Evolutionary conservation across 2,329 filamentous ascomycete species (phyloP), one percentile per base, ranked within the genome.

Genomic region (Anisogramma anomala): DNA sequence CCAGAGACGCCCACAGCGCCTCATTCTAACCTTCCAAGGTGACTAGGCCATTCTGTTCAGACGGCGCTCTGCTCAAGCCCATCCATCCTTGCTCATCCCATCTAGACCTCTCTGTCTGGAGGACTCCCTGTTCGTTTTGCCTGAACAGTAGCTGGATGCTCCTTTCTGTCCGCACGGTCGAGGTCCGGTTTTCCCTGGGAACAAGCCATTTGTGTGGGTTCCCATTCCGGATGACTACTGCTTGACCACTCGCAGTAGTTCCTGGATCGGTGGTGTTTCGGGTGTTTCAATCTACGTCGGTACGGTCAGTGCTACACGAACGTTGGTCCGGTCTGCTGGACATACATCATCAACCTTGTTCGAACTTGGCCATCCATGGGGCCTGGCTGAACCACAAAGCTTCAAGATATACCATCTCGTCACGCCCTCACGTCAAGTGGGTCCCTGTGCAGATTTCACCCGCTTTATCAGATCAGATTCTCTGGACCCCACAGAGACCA

Each of bases 301-400:
- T 52, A 53, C 50, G 51, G 55, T 59, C 57, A 57, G 55, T 59
- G 55, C 58, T 52, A 59, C 52, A 59, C 55, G 58, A 60, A 58
- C 55, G 57, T 58, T 56, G 58, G 61, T 63, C 59, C 55, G 53
- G 51, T 52, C 47, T 50, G 34, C 15, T 54, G 52, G 54, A 52
- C 46, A 54, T 52, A 53, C 55, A 53, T 47, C 48, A 54, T 51
- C 46, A 15, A 22, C 34, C 30, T 25, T 33, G 35, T 53, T 51
- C 46, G n/a, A 22, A 35, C 30, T 25, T 33, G 35, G 13, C n/a
- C n/a, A 28, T 42, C 43, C 34, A 39, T 34, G 46, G 40, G 33
- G 36, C 31, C 37, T 23, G 22, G 26, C 32, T 36, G 43, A 36
- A 33, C 30, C 42, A 46, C 43, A 48, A 48, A 46, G 36, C 35